A percentile compares a stretch with the other conserved stretches of the same genome.
These are phyloP conservation scores for Talinum fruticosum DNA, from an alignment of 148 eudicot species.

Conservation along the genomic window DNA sequence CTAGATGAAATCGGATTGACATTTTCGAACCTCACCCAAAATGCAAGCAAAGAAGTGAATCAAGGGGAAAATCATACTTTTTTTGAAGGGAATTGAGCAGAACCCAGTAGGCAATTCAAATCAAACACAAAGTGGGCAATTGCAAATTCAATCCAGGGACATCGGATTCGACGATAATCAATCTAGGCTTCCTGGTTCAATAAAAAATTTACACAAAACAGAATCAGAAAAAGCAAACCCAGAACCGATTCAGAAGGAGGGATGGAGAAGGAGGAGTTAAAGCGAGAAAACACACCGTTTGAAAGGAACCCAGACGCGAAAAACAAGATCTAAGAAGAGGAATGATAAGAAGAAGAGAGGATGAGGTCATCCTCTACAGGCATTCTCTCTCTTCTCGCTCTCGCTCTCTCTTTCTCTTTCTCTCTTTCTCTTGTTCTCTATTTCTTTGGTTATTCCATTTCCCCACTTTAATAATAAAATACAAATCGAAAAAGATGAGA, in stretches of 20 bases:
- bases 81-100: conserved; percentile 42
- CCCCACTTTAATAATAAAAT: conserved; percentile 1
- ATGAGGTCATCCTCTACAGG: conserved; percentile 51
- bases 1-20: conserved; percentile 20
- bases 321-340: conserved; percentile 57
- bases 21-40: no score
- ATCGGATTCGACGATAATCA: conserved; percentile 41
- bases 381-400: conserved; percentile 32
- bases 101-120: conserved; percentile 40
- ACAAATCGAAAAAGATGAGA: background rate
- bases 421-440: conserved; percentile 33
- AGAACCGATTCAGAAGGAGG: conserved; percentile 14
- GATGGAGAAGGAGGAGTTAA: conserved; percentile 1
- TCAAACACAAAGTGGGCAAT: conserved; percentile 39
- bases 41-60: conserved; percentile 20
- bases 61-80: conserved; percentile 28
- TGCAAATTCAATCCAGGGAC: conserved; percentile 43
- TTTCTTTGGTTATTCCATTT: conserved; percentile 50
- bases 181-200: conserved; percentile 39
- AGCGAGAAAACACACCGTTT: conserved; percentile 34
- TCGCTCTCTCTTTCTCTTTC: conserved; percentile 28
- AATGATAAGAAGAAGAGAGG: conserved; percentile 48
- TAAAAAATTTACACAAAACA: conserved; percentile 3
- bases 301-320: conserved; percentile 44
- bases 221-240: conserved; percentile 11